Evolutionary conservation across 305 asterid species (phyloP), one percentile per base, ranked within the genome.

Genomic region (Fraxinus greggii): DNA sequence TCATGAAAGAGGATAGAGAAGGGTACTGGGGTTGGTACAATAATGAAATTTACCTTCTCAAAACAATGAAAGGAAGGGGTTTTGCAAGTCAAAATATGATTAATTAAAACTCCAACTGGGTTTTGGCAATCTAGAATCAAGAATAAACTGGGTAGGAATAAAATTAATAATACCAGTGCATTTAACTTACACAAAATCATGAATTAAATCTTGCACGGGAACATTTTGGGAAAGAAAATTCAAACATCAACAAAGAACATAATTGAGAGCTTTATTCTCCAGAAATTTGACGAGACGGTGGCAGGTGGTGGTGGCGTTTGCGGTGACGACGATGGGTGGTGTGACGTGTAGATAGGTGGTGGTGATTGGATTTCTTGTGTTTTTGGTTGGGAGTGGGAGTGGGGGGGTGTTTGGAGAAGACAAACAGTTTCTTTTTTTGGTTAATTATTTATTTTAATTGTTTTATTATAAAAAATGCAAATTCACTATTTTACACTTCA

Each of bases 91-190:
- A 24, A 67, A 67, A 26, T 67, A 67, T 28, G 74, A 24, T 28
- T 67, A 28, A 28, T 28, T 67, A 67, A 67, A 28, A 13, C 32
- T 65, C 35, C 73, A 7, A 26, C 32, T 65, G 65, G 10, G 2
- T 36, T 36, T 77, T 78, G 78, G 79, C 87, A 78, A 85, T 87
- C 88, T 74, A 85, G 87, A 87, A 83, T 88, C 74, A 67, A 28
- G 36, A 67, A 29, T 67, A 76, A 83, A 81, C n/a, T 42, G 21
- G 31, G 35, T 17, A 59, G 67, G 76, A 32, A 21, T 21, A 4
- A 73, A 12, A 69, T 35, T 74, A 54, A 59, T 9, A 29, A 31
- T 5, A 35, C 31, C 31, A 63, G 23, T 29, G 75, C 75, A 69
- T 69, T 31, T 28, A 31, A 69, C 40, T 5, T 13, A 24, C 13